Evolutionary conservation across 2,329 filamentous ascomycete genomes (phyloP).

Genomic region (Myrmaecium sp.): DNA sequence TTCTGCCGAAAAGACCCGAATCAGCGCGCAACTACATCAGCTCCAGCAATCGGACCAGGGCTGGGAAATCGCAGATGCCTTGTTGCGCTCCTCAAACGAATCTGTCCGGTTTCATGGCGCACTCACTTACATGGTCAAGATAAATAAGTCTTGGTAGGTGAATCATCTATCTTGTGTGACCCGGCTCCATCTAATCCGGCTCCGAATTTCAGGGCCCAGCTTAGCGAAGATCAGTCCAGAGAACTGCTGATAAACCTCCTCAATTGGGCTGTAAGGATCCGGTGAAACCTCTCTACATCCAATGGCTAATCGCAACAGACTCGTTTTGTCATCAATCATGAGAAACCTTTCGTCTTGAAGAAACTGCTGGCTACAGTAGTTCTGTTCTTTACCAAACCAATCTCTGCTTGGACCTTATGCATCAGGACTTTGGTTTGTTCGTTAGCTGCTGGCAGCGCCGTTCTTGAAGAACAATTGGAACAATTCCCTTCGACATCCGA

Average conservation of each 20-base stretch:
- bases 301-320: too few relatives aligned
- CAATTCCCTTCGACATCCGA: conserved; percentile 26
- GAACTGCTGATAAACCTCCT: conserved; percentile 32
- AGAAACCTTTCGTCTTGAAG: conserved; percentile 38
- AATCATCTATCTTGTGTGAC: not conserved
- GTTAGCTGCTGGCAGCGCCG: conserved; percentile 30
- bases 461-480: conserved; percentile 32
- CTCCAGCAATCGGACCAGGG: conserved; percentile 67
- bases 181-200: conserved; percentile 4
- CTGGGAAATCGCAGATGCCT: conserved; percentile 68
- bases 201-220: conserved; percentile 8
- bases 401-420: conserved; percentile 48
- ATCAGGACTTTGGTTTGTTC: conserved; percentile 47
- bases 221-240: conserved; percentile 17
- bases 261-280: conserved; percentile 37
- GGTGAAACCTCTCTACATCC: not conserved
- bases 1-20: conserved; percentile 29
- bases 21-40: conserved; percentile 59
- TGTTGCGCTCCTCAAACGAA: conserved; percentile 51
- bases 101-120: conserved; percentile 85
- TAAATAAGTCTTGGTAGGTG: conserved; percentile 74
- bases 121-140: conserved; percentile 81
- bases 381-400: conserved; percentile 58
- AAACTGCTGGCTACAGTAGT: conserved; percentile 66
- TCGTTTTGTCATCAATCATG: not conserved